These are phyloP conservation scores for Exophiala aquamarina DNA, from an alignment of 2,329 filamentous ascomycete genomes.

Conservation along the genomic window DNA sequence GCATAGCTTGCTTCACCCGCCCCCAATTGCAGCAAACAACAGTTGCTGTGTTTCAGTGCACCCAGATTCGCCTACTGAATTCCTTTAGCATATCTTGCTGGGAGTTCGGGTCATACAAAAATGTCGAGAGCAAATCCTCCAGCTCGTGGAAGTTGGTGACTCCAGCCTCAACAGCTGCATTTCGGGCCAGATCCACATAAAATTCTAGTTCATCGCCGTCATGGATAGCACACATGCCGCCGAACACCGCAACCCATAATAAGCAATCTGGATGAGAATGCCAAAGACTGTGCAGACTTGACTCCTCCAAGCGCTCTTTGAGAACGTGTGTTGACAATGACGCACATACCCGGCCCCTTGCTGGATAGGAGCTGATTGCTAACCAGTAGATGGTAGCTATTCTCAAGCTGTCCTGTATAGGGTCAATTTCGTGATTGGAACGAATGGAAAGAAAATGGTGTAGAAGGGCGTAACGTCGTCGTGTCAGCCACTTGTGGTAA, in stretches of 20 bases:
- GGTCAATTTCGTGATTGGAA: slow-evolving; percentile 10
- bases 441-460: slow-evolving; percentile 20
- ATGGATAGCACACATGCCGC: slow-evolving; percentile 11
- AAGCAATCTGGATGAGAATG: slow-evolving; percentile 14
- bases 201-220: slow-evolving; percentile 12
- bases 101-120: slow-evolving; percentile 17
- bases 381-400: slow-evolving; percentile 15
- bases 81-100: slow-evolving; percentile 12
- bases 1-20: too few relatives aligned
- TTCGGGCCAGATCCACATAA: slow-evolving; percentile 13
- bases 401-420: slow-evolving; percentile 9
- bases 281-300: slow-evolving; percentile 9
- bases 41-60: neutral
- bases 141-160: slow-evolving; percentile 9
- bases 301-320: slow-evolving; percentile 6
- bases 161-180: slow-evolving; percentile 8
- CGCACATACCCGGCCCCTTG: slow-evolving; percentile 3
- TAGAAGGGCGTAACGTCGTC: slow-evolving; percentile 15
- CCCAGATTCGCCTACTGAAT: slow-evolving; percentile 15
- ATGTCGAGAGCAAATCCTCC: slow-evolving; percentile 12
- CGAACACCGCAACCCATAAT: slow-evolving; percentile 17
- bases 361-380: slow-evolving; percentile 7
- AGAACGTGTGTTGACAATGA: slow-evolving; percentile 4
- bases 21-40: too few relatives aligned
- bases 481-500: slow-evolving; percentile 19